Evolutionary conservation across 2,329 filamentous ascomycete genomes (phyloP).

Genomic region (Fusarium burgessii): DNA sequence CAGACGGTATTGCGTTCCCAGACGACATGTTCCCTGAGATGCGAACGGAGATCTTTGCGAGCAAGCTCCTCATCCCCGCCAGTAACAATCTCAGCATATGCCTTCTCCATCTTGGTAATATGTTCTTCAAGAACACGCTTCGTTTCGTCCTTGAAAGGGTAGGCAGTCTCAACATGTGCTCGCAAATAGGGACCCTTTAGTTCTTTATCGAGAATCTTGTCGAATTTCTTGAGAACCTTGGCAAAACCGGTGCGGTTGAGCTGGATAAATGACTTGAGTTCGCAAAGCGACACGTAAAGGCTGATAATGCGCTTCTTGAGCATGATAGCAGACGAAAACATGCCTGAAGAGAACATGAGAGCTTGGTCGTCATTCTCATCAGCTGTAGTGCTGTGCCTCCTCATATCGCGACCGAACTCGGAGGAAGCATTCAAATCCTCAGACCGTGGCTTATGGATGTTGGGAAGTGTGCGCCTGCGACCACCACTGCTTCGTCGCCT

Average conservation of each 20-base stretch:
- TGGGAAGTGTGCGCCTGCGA: conserved; percentile 55
- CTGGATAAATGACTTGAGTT: conserved; percentile 95
- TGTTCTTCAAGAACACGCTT: conserved; percentile 77
- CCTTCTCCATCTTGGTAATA: conserved; percentile 79
- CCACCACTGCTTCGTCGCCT: conserved; percentile 57
- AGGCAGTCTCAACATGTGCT: conserved; percentile 78
- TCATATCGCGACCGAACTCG: conserved; percentile 63
- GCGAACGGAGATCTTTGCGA: conserved; percentile 86
- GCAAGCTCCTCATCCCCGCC: conserved; percentile 82
- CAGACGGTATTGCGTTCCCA: conserved; percentile 99
- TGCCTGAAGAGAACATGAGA: conserved; percentile 71
- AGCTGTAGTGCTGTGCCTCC: conserved; percentile 74
- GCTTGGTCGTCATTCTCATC: conserved; percentile 85
- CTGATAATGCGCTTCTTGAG: conserved; percentile 91
- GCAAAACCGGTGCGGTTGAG: conserved; percentile 96
- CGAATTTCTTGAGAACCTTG: conserved; percentile 98
- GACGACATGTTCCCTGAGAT: conserved; percentile 95
- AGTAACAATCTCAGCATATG: conserved; percentile 86
- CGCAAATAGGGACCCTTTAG: conserved; percentile 83
- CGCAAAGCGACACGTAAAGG: conserved; percentile 91
- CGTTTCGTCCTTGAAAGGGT: conserved; percentile 82
- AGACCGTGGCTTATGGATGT: conserved; percentile 53
- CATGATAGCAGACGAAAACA: conserved; percentile 78
- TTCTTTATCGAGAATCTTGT: conserved; percentile 91
- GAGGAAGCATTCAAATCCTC: conserved; percentile 72